Base-by-base conservation (phyloP, 768 basidiomycete species). In the Flagelloscypha sp. region DNA sequence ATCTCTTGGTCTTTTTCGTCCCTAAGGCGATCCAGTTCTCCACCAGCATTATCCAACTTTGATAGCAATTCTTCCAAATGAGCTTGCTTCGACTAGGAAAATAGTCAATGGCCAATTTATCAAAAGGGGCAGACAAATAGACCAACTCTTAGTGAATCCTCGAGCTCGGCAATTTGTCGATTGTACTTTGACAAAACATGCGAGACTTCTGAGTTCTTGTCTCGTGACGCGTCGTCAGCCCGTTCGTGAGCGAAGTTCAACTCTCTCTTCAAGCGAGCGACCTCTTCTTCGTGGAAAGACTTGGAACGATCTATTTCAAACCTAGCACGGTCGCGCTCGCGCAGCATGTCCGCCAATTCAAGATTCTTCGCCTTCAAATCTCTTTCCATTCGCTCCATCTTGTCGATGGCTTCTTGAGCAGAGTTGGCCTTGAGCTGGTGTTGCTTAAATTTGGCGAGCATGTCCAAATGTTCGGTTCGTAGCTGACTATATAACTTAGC, bases 1-100 rank as follows among this genome's bases (percentile, higher is more conserved):
- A 98, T 86, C 58, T 99, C 95, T 54, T 93, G 82, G 53, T 98
- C 95, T 63, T 97, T 97, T 64, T 99, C 95, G 10, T 98, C 92
- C 22, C 84, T 70, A 5, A 90, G 55, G 19, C 73, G 78, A 44
- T 94, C 90, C 40, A 92, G 46, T 47, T 97, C 90, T 24, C 64
- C 72, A 17, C 69, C 59, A 34, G 84, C 74, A 39, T 72, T 69
- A 51, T 95, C 76, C 46, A 98, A 60, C 59, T 88, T 93, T 44
- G 56, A 55, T 18, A 95, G 69, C 12, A 98, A 66, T 38, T 97
- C 92, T 51, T 99, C 95, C 42, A 99, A 94, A 56, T 94, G 92
- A 43, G 84, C 67, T 76, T 98, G 94, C 57, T 99, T 99, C 20
- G 86, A 59, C 94, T 97, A 47, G 10, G 32, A 29, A 34, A 24